Base-by-base conservation (phyloP, 2,329 filamentous ascomycete genomes). In the Fusarium pseudograminearum region DNA sequence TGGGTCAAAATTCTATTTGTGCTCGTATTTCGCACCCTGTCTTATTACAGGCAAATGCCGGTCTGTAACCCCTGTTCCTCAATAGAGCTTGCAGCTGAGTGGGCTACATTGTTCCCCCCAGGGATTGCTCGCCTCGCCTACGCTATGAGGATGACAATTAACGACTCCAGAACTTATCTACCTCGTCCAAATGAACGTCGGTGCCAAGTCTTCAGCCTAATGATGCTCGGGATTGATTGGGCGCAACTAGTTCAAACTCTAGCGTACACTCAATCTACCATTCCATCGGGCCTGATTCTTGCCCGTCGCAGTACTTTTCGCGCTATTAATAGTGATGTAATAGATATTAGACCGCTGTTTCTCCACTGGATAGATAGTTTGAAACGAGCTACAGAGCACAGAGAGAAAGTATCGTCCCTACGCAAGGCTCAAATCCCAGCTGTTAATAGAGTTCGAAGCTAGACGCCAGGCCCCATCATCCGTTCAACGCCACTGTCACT, bases 371-470 rank as follows among this genome's bases (percentile, higher is more conserved):
- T 8, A 36, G 3, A 8, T 28, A 20, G 14, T 48, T 34, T 31
- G 46, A 65, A 61, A 65, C 45, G 7, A 18, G n/a, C 52, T 40
- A 51, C 45, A 30, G 15, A 9, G 30, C 30, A 51, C 45, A 30
- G 15, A 9, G 30, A 59, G 15, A 18, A n/a, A 31, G 5, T 10
- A 38, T 34, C 18, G 9, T 10, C 7, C 4, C 5, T 7, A 7
- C 26, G 7, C 45, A 16, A 47, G 45, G 28, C 52, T 33, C 44
- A 52, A 28, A 22, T 53, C 44, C 18, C 8, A 52, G 53, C 38
- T 31, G 9, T 4, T 4, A 44, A 48, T 44, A 65, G 41, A 65
- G 62, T 65, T 65, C 40, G 22, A 30, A 30, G 30, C 61, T 47
- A 60, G 28, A 64, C 44, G 22, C 38, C 48, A 36, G 48, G 22